These are phyloP conservation scores for Umbelopsis sp. DNA, from an alignment of 371 early-diverging fungal genomes.

Conservation along the genomic window DNA sequence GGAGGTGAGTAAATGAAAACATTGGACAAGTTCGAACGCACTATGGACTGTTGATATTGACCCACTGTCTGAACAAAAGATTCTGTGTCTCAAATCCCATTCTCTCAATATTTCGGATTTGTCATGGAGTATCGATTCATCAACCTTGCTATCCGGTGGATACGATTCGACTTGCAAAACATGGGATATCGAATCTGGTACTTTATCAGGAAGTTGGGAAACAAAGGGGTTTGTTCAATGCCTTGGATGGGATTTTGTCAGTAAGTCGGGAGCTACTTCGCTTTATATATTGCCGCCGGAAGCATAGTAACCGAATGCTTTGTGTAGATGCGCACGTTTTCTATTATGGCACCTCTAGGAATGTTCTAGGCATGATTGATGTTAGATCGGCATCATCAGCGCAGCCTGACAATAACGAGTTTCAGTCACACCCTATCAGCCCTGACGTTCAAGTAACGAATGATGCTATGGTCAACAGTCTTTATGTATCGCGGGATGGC, in stretches of 20 bases:
- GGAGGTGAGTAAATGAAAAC: conserved; percentile 51
- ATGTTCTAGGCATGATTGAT: conserved; percentile 74
- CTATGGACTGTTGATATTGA: conserved; percentile 6
- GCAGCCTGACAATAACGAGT: not conserved
- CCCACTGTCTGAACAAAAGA: conserved; percentile 24
- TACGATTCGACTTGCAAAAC: conserved; percentile 86
- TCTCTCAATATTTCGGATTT: conserved; percentile 84
- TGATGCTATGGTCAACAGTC: conserved; percentile 84
- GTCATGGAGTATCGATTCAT: conserved; percentile 78
- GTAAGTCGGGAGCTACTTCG: conserved; percentile 33
- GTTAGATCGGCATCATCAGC: conserved; percentile 46
- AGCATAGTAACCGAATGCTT: too few relatives aligned
- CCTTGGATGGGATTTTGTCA: conserved; percentile 77
- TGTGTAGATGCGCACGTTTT: conserved; percentile 70
- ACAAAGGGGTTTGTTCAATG: conserved; percentile 87
- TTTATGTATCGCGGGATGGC: conserved; percentile 75
- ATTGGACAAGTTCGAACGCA: not conserved
- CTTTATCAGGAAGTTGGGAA: conserved; percentile 66
- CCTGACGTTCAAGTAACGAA: conserved; percentile 52
- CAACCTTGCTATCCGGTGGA: conserved; percentile 75
- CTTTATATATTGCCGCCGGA: not conserved
- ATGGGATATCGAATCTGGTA: conserved; percentile 82
- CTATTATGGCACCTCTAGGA: conserved; percentile 80
- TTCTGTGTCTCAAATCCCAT: conserved; percentile 68
- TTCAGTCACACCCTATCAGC: conserved; percentile 17